Evolutionary conservation across 306 rosid genomes (phyloP).

Genomic region (Comarum palustre): DNA sequence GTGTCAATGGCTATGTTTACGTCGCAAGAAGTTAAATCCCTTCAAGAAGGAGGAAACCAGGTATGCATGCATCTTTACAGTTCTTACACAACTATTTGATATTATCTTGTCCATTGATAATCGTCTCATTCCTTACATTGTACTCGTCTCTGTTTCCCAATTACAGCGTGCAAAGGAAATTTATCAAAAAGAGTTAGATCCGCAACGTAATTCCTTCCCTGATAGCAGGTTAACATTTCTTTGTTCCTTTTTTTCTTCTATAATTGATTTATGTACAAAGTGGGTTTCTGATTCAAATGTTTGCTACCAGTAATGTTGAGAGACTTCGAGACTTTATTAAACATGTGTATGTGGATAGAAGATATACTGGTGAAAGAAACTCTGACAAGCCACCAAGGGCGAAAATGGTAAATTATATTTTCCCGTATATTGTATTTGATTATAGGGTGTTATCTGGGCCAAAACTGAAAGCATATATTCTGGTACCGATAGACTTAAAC

Average conservation of each 20-base stretch:
- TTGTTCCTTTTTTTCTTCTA: constrained; percentile 17
- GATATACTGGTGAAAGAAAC: constrained; percentile 66
- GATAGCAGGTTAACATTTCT: constrained; percentile 59
- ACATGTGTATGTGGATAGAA: constrained; percentile 89
- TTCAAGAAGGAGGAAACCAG: constrained; percentile 97
- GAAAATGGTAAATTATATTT: constrained; percentile 44
- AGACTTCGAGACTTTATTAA: constrained; percentile 89
- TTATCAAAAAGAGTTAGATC: constrained; percentile 91
- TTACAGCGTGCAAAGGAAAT: constrained; percentile 74
- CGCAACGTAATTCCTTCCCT: constrained; percentile 71
- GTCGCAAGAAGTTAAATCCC: constrained; percentile 87
- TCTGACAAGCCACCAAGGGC: constrained; percentile 69
- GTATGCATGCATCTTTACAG: constrained; percentile 33
- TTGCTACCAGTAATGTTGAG: constrained; percentile 71
- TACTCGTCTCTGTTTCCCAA: constrained; percentile 31
- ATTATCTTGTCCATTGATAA: constrained; percentile 18
- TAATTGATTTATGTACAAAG: neutral
- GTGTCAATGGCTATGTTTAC: constrained; percentile 96
- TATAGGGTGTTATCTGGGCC: neutral
- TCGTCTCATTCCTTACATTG: constrained; percentile 26
- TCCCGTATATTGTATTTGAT: neutral
- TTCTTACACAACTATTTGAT: constrained; percentile 8
- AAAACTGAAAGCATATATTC: neutral
- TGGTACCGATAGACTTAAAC: neutral
- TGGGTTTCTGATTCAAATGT: constrained; percentile 41